Evolutionary conservation across 768 basidiomycete species (phyloP), one percentile per base, ranked within the genome.

Genomic region (Mycena filopes): DNA sequence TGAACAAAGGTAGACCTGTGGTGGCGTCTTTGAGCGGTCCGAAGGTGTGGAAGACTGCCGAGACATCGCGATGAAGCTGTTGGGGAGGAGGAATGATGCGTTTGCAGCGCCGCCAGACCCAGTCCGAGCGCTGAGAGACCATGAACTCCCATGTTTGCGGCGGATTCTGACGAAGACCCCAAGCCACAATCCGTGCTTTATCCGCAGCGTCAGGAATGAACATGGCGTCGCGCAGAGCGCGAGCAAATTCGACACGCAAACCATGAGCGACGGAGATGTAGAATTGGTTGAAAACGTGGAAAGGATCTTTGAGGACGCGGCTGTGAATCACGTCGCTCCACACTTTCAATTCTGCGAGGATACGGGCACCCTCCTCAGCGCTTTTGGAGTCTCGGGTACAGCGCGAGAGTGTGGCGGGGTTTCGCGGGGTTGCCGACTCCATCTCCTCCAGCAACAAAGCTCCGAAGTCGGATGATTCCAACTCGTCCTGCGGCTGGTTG

Each of bases 1-100:
- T 77, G 65, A 80, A 81, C 0, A 82, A 67, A 16, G 78, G 75
- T 0, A 60, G 43, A 0, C 69, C 64, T 1, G 78, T 73, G 12
- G 56, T 67, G 0, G 75, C 55, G 71, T 81, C 79, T 46, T 75
- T 73, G 9, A 82, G 56, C 9, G 79, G 75, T 0, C 79, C 79
- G 70, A 72, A 81, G 21, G 65, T 74, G 1, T 49, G 21, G 47
- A 81, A 78, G 3, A 81, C 73, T 0, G 68, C 36, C 0, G 51
- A 11, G 28, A 81, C 75, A 13, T 70, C 53, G 8, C 61, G 66
- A 45, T 75, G 70, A 12, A 81, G 72, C 9, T 66, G 55, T 23
- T 79, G 65, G 1, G 79, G 69, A 5, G 78, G 76, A 12, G 80
- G 78, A 28, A 82, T 76, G 16, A 68, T 66, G 0, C 70, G 65